These are phyloP conservation scores for Ascochyta rabiei DNA, from an alignment of 2,329 filamentous ascomycete species.

Conservation along the genomic window DNA sequence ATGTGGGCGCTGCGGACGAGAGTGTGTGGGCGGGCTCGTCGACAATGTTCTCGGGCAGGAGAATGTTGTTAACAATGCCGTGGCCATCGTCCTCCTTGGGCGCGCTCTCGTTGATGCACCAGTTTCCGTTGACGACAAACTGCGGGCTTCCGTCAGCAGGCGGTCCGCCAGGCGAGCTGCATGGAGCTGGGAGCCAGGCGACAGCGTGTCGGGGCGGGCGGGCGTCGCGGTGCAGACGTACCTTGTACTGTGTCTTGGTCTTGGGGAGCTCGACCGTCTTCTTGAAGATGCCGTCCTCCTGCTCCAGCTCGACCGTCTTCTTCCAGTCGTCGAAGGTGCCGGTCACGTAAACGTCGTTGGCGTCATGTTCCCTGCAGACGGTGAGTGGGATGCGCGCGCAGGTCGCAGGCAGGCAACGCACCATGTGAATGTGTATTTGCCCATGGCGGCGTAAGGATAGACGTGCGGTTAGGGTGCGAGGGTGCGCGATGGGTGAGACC, in stretches of 20 bases:
- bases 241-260: constrained; percentile 91
- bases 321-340: constrained; percentile 95
- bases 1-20: constrained; percentile 71
- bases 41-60: constrained; percentile 73
- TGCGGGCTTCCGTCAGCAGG: constrained; percentile 50
- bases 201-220: neutral
- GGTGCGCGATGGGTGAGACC: constrained; percentile 32
- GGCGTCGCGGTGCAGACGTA: constrained; percentile 51
- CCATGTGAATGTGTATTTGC: constrained; percentile 74
- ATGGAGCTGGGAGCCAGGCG: constrained; percentile 5
- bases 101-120: constrained; percentile 81
- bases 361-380: constrained; percentile 74
- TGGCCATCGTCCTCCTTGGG: constrained; percentile 82
- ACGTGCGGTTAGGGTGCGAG: constrained; percentile 21
- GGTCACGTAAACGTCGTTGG: constrained; percentile 89
- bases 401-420: constrained; percentile 51
- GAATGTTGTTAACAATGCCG: constrained; percentile 92
- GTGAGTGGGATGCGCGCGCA: constrained; percentile 24
- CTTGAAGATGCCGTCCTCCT: constrained; percentile 72
- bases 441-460: constrained; percentile 56
- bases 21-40: constrained; percentile 60
- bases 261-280: constrained; percentile 79
- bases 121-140: constrained; percentile 95
- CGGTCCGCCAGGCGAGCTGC: constrained; percentile 6
- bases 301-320: constrained; percentile 82